Evolutionary conservation across 2,329 filamentous ascomycete species (phyloP).

Genomic region (Penicillium sclerotiorum): DNA sequence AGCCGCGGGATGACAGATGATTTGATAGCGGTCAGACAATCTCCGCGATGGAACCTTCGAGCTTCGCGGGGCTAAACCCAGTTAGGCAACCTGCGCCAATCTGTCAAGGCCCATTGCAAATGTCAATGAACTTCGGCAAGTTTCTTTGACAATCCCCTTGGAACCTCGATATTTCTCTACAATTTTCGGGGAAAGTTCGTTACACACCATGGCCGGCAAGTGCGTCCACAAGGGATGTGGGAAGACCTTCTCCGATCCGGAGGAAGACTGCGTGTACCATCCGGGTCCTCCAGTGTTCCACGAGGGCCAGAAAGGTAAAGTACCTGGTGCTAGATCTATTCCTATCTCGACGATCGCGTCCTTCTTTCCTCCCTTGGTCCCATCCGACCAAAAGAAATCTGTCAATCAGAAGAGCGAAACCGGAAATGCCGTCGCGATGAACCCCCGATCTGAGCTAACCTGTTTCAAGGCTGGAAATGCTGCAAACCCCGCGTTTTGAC

Average conservation of each 20-base stretch:
- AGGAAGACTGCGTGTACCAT: conserved; percentile 88
- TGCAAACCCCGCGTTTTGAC: conserved; percentile 96
- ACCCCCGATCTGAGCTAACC: neutral
- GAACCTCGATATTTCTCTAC: neutral
- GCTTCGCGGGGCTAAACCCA: conserved; percentile 39
- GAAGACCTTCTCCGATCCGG: conserved; percentile 78
- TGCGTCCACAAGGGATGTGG: conserved; percentile 97
- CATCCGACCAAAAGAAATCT: too few relatives aligned
- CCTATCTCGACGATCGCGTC: conserved; percentile 1
- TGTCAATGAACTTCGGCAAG: neutral
- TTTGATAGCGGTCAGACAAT: conserved; percentile 14
- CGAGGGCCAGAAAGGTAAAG: conserved; percentile 93
- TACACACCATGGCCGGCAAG: conserved; percentile 56
- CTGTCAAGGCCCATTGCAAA: conserved; percentile 1
- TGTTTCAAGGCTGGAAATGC: conserved; percentile 84
- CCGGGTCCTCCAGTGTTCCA: conserved; percentile 93
- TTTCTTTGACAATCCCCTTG: neutral
- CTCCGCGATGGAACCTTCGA: conserved; percentile 44
- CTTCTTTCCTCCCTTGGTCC: too few relatives aligned
- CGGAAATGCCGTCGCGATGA: too few relatives aligned
- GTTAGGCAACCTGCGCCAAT: conserved; percentile 26
- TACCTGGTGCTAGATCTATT: conserved; percentile 31
- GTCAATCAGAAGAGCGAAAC: too few relatives aligned
- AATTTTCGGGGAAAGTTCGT: neutral
- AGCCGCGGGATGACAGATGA: neutral